A percentile compares a stretch with the other conserved stretches of the same genome.
Evolutionary conservation across 768 basidiomycete genomes (phyloP).

Genomic region (Leccinum sublutescens): DNA sequence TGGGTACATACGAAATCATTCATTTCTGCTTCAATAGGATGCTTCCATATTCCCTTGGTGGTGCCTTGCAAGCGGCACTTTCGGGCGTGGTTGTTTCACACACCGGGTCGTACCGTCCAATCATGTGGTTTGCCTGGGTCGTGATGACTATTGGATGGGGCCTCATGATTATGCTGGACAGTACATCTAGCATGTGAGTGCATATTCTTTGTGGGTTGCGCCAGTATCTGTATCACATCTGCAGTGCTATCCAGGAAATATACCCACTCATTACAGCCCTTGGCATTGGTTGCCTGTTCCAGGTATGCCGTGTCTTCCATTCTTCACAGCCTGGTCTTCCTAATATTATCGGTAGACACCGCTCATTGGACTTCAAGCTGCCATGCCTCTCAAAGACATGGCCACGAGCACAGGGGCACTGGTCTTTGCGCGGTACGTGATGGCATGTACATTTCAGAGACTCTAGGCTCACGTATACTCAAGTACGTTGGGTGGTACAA

Average conservation of each 20-base stretch:
- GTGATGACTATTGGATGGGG: conserved; percentile 36
- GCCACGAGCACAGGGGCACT: conserved; percentile 41
- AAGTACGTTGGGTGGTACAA: conserved; percentile 69
- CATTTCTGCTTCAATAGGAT: conserved; percentile 25
- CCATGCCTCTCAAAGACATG: conserved; percentile 48
- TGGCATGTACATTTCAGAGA: not conserved
- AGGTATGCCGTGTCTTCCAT: conserved; percentile 10
- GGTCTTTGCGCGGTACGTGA: conserved; percentile 31
- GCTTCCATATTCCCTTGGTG: conserved; percentile 34
- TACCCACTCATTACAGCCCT: conserved; percentile 33
- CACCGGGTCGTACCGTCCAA: conserved; percentile 30
- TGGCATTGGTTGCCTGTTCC: conserved; percentile 37
- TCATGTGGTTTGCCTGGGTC: conserved; percentile 32
- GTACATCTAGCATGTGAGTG: conserved; percentile 29
- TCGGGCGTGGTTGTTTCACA: conserved; percentile 27
- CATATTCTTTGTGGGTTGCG: not conserved
- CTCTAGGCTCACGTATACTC: not conserved
- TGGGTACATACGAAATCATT: not conserved
- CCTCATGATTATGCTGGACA: conserved; percentile 37
- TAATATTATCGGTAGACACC: conserved; percentile 21
- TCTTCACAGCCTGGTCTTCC: not conserved
- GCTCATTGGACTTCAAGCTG: conserved; percentile 39
- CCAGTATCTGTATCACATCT: not conserved
- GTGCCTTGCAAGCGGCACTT: conserved; percentile 18
- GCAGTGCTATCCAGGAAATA: conserved; percentile 32